Base-by-base conservation (phyloP, 768 basidiomycete species). In the Suillus subaureus region DNA sequence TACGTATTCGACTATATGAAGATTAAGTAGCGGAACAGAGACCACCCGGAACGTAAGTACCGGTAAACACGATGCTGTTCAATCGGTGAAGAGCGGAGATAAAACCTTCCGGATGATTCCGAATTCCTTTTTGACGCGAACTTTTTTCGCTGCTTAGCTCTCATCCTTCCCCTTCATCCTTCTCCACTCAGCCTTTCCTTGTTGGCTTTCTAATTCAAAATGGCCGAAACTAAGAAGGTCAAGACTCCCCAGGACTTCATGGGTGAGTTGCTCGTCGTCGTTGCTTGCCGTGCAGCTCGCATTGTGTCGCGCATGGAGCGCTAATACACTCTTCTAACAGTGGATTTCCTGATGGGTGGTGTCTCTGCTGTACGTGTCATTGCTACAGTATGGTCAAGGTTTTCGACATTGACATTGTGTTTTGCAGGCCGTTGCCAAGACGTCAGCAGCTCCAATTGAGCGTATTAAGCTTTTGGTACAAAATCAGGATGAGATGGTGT, bases 401-500 rank as follows among this genome's bases (percentile, higher is more conserved):
- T 47, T 37, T 63, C 18, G 64, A 26, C 68, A 21, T 21, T 78
- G 65, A 78, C 63, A 64, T 64, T 63, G 55, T 67, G 42, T 66
- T 66, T 42, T 79, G 33, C 68, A 96, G 94, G 97, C 97, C 72
- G 94, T 99, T 79, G 92, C 97, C 64, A 99, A 99, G 89, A 99
- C 97, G 71, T 93, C 92, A 70, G 97, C 97, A 73, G 97, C 97
- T 70, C 97, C 97, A 82, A 99, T 99, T 75, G 97, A 99, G 89
- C 96, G 97, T 78, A 97, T 99, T 83, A 99, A 99, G 86, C 90
- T 99, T 75, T 83, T 97, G 78, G 91, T 97, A 67, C 94, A 98
- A 83, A 98, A 97, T 84, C 97, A 99, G 89, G 97, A 96, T 88
- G 97, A 99, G 86, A 99, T 99, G 97, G 92, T 89, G n/a, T 4